These are phyloP conservation scores for Lipomyces anomalus DNA, from an alignment of 805 yeast species.

Conservation along the genomic window DNA sequence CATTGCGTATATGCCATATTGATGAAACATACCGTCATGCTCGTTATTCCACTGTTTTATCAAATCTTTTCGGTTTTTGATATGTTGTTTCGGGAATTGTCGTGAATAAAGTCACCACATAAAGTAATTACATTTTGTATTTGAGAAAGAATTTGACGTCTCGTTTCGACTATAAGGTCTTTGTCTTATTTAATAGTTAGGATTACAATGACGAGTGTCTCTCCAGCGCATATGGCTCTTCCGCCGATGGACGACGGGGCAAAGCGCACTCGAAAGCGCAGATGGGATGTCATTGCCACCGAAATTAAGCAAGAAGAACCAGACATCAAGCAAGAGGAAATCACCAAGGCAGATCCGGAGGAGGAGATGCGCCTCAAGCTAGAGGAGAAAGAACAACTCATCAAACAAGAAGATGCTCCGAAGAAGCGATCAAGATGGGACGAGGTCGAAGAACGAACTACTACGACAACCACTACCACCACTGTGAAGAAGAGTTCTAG, in stretches of 20 bases:
- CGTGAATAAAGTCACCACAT: too few relatives aligned
- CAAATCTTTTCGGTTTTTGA: too few relatives aligned
- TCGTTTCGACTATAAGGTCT: too few relatives aligned
- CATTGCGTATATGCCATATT: too few relatives aligned
- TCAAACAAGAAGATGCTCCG: constrained; percentile 4
- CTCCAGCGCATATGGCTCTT: too few relatives aligned
- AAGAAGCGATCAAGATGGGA: constrained; percentile 27
- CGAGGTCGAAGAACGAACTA: constrained; percentile 11
- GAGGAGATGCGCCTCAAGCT: neutral
- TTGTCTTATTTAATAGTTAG: too few relatives aligned
- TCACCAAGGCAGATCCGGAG: constrained; percentile 16
- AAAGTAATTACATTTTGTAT: too few relatives aligned
- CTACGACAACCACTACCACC: neutral
- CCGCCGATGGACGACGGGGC: neutral
- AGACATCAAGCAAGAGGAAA: constrained; percentile 34
- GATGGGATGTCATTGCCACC: constrained; percentile 31
- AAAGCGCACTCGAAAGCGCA: constrained; percentile 25
- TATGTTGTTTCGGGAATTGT: too few relatives aligned
- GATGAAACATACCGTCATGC: too few relatives aligned
- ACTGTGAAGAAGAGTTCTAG: constrained; percentile 27
- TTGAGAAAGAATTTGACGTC: too few relatives aligned
- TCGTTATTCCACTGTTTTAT: too few relatives aligned
- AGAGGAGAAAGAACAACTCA: neutral
- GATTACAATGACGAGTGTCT: neutral
- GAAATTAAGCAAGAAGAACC: constrained; percentile 21